Conservation (phyloP, 352 stramenopile genomes). For the Bremia lactucae region DNA sequence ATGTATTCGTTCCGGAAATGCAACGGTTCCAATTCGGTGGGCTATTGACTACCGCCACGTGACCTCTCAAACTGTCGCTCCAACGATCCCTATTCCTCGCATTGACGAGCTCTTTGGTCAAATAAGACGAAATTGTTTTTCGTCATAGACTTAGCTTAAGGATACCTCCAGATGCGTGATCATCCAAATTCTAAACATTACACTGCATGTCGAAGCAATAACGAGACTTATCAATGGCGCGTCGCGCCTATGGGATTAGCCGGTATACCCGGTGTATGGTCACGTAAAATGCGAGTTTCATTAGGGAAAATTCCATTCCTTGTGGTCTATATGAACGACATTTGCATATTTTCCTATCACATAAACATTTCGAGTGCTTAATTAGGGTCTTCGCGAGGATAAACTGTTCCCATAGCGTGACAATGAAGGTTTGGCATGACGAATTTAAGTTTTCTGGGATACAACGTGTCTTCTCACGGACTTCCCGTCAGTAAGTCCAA, state of each 20-base stretch:
- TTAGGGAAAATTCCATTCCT: slow-evolving; percentile 24
- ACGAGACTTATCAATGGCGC: slow-evolving; percentile 32
- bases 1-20: too few relatives aligned
- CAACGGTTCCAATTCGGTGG: too few relatives aligned
- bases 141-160: slow-evolving; percentile 18
- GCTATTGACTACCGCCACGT: too few relatives aligned
- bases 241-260: slow-evolving; percentile 30
- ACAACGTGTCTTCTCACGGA: slow-evolving; percentile 12
- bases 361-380: slow-evolving; percentile 13
- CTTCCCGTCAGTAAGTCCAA: slow-evolving; percentile 12
- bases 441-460: slow-evolving; percentile 17
- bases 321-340: slow-evolving; percentile 27
- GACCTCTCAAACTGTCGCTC: too few relatives aligned
- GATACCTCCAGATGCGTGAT: slow-evolving; percentile 25
- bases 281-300: slow-evolving; percentile 20
- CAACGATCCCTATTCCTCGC: too few relatives aligned
- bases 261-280: slow-evolving; percentile 29
- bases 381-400: slow-evolving; percentile 14
- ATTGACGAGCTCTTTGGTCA: too few relatives aligned
- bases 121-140: too few relatives aligned
- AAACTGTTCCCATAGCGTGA: slow-evolving; percentile 8
- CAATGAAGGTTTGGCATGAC: slow-evolving; percentile 19
- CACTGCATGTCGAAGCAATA: slow-evolving; percentile 22
- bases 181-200: slow-evolving; percentile 8
- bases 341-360: slow-evolving; percentile 18